Conservation (phyloP, 2,329 filamentous ascomycete genomes). For the Exserohilum turcica region DNA sequence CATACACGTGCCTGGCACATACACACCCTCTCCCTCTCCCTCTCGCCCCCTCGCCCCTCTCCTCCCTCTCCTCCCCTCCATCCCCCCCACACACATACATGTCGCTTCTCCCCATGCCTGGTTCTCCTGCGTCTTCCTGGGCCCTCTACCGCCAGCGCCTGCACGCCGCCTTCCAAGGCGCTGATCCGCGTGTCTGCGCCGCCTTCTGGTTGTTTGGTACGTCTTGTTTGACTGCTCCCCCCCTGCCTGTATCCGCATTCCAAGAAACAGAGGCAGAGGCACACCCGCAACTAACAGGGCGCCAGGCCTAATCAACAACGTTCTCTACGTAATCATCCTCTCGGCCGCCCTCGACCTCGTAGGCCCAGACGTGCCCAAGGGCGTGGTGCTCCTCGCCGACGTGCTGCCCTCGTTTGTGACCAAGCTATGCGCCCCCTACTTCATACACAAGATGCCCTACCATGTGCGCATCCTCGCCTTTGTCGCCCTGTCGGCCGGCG, state of each 20-base stretch:
- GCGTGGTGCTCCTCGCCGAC: slow-evolving; percentile 89
- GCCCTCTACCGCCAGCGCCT: slow-evolving; percentile 72
- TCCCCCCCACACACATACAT: too few species aligned
- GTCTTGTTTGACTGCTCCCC: not conserved
- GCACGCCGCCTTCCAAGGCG: slow-evolving; percentile 65
- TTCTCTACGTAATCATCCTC: slow-evolving; percentile 96
- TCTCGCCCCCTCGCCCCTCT: slow-evolving; percentile 1
- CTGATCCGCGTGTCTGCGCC: slow-evolving; percentile 71
- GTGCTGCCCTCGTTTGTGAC: slow-evolving; percentile 87
- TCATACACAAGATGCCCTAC: slow-evolving; percentile 88
- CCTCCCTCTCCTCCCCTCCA: slow-evolving; percentile 4
- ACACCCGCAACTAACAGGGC: slow-evolving; percentile 7
- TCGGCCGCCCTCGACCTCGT: slow-evolving; percentile 95
- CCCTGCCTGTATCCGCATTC: not conserved
- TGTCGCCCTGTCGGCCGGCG: slow-evolving; percentile 73
- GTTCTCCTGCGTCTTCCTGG: slow-evolving; percentile 70
- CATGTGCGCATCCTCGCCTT: slow-evolving; percentile 73
- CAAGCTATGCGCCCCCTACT: slow-evolving; percentile 89
- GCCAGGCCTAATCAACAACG: slow-evolving; percentile 89
- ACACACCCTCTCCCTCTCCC: too few species aligned
- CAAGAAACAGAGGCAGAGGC: not conserved
- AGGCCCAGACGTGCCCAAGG: slow-evolving; percentile 83
- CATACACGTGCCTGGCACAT: too few species aligned
- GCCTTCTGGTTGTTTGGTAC: slow-evolving; percentile 95
- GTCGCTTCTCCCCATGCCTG: slow-evolving; percentile 60